Evolutionary conservation across 768 basidiomycete genomes (phyloP).

Genomic region (Pluteus cervinus): DNA sequence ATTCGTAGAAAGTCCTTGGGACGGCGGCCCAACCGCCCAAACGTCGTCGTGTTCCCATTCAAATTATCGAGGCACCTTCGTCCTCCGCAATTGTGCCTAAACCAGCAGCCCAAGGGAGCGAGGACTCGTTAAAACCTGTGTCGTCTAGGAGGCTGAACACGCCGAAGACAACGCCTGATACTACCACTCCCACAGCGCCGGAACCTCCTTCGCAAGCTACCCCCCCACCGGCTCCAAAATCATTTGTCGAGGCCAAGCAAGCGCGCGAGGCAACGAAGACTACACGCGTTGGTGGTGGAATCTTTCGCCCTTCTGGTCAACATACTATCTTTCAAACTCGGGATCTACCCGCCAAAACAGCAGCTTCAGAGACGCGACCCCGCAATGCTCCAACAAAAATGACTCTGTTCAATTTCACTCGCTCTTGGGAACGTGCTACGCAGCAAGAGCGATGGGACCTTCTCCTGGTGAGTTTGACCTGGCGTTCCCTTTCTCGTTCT

Average conservation of each 20-base stretch:
- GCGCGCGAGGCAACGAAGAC: conserved; percentile 40
- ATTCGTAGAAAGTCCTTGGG: too few species aligned
- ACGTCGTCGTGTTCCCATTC: conserved; percentile 59
- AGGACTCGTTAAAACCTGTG: conserved; percentile 14
- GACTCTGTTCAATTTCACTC: conserved; percentile 59
- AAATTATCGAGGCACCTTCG: conserved; percentile 39
- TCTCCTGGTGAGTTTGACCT: conserved; percentile 43
- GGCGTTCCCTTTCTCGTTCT: background rate
- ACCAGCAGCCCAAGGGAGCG: background rate
- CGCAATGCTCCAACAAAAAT: conserved; percentile 1
- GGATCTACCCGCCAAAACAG: conserved; percentile 7
- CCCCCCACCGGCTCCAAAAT: conserved; percentile 16
- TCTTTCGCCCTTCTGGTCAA: conserved; percentile 61
- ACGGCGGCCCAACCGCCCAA: conserved; percentile 21
- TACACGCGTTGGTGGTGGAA: conserved; percentile 59
- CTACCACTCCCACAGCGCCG: conserved; percentile 7
- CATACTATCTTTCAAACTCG: conserved; percentile 47
- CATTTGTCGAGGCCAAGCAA: conserved; percentile 57
- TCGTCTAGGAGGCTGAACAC: conserved; percentile 20
- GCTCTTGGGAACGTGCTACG: conserved; percentile 48
- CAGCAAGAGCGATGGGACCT: conserved; percentile 48
- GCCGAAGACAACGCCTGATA: conserved; percentile 4
- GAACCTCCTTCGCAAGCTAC: conserved; percentile 8
- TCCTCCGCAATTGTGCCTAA: background rate
- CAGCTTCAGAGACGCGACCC: background rate